A percentile compares a stretch with the other conserved stretches of the same genome.
These are phyloP conservation scores for Penicillium sp. DNA, from an alignment of 2,329 filamentous ascomycete species.

Conservation along the genomic window DNA sequence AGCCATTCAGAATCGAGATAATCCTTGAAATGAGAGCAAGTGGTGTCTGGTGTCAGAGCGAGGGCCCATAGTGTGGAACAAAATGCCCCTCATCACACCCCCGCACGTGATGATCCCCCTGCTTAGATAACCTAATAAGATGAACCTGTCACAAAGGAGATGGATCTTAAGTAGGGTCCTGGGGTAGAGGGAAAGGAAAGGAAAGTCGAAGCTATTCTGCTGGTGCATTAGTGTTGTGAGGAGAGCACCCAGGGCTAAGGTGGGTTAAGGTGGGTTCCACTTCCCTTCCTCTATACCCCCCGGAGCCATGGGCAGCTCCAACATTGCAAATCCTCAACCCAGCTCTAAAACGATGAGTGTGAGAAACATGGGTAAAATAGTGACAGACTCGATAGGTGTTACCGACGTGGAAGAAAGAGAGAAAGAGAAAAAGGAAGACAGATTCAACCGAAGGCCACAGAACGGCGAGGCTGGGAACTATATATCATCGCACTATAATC, in stretches of 20 bases:
- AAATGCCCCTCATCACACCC: constrained; percentile 19
- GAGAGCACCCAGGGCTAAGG: not conserved
- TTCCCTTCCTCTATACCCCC: not conserved
- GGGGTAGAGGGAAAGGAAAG: too few relatives aligned
- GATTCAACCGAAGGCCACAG: not conserved
- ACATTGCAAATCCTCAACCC: not conserved
- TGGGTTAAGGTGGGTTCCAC: not conserved
- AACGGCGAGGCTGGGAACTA: constrained; percentile 6
- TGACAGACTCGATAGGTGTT: too few relatives aligned
- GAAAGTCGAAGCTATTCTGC: not conserved
- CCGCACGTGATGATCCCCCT: constrained; percentile 15
- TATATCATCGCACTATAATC: constrained; percentile 10
- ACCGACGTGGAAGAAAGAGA: not conserved
- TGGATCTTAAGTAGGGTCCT: not conserved
- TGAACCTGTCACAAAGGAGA: not conserved
- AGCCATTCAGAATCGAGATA: constrained; percentile 7
- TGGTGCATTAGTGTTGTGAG: not conserved
- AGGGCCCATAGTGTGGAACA: constrained; percentile 10
- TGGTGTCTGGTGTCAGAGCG: constrained; percentile 3
- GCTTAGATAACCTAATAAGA: constrained; percentile 9
- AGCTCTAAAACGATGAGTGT: not conserved
- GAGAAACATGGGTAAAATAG: not conserved
- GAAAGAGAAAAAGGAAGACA: not conserved
- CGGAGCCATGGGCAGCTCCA: not conserved
- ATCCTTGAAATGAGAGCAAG: not conserved